Evolutionary conservation across 176 grass and related monocot species (phyloP), one percentile per base, ranked within the genome.

Genomic region (Pontederia crassipes): DNA sequence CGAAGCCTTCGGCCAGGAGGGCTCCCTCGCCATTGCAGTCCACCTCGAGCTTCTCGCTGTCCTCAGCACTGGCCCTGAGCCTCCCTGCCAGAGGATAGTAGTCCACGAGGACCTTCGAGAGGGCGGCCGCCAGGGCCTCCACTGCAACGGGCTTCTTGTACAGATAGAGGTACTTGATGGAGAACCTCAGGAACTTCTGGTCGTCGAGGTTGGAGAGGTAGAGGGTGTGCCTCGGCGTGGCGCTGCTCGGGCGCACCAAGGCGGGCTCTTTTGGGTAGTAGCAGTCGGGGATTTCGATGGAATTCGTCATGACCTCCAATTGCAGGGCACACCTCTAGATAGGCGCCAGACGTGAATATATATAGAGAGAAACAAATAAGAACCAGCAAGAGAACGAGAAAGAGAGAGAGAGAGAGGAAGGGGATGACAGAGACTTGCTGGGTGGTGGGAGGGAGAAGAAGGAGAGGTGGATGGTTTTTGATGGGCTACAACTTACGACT

Each of bases 121-220:
- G 87, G 52, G 87, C 73, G 18, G 46, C 53, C 9, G 55, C 55
- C 16, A 97, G 78, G 10, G 28, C 52, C 26, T 54, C 84, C 18
- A 67, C 49, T 0, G 52, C 15, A 8, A 81, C 70, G 10, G 81
- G 17, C 46, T 54, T 51, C 28, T 29, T 11, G 68, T 78, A 97
- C 14, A 88, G 70, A 58, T 97, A 97, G 9, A 97, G 67, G 76
- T 97, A 97, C 75, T 91, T 97, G 81, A 97, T 97, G 66, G 87
- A 91, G 87, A 97, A 97, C 1, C 93, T 78, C 58, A 97, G 62
- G 87, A 97, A 97, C 10, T 70, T 75, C 71, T 97, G 93, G 75
- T 97, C 87, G 68, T 97, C 93, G 18, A 97, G 84, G 81, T 91
- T 97, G 57, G 93, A 97, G 47, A 97, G 78, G 76, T 88, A 78